These are phyloP conservation scores for Lodderomyces metapsilosis DNA, from an alignment of 1,139 yeast species.

Conservation along the genomic window DNA sequence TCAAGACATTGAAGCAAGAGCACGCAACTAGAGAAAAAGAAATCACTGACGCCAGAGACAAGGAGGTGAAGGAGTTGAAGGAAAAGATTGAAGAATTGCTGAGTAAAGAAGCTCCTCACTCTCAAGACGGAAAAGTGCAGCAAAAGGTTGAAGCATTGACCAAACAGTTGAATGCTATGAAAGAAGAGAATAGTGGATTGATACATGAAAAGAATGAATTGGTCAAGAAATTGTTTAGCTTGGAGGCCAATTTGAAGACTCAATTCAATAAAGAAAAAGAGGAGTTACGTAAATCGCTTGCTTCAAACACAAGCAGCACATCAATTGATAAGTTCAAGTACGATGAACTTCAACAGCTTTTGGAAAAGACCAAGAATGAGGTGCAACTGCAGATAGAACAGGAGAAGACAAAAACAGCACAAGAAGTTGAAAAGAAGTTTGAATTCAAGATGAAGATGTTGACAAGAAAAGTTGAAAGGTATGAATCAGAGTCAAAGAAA, in stretches of 20 bases:
- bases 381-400: conserved; percentile 30
- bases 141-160: conserved; percentile 16
- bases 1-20: conserved; percentile 10
- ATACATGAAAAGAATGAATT: conserved; percentile 17
- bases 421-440: conserved; percentile 38
- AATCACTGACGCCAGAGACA: conserved; percentile 10
- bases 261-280: conserved; percentile 20
- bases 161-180: conserved; percentile 10
- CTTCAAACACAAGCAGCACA: neutral
- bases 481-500: conserved; percentile 18
- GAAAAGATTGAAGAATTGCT: conserved; percentile 11
- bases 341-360: conserved; percentile 20
- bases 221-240: conserved; percentile 13
- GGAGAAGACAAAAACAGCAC: conserved; percentile 29
- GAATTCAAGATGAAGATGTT: conserved; percentile 44
- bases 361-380: conserved; percentile 18
- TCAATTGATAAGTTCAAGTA: conserved; percentile 14
- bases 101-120: neutral
- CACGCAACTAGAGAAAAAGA: conserved; percentile 12
- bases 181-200: conserved; percentile 13
- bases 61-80: conserved; percentile 10
- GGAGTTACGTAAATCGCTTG: conserved; percentile 15
- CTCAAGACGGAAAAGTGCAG: conserved; percentile 8
- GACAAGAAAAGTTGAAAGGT: conserved; percentile 41
- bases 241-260: conserved; percentile 11